These are phyloP conservation scores for Lachnellula hyalina DNA, from an alignment of 2,329 filamentous ascomycete species.

Conservation along the genomic window DNA sequence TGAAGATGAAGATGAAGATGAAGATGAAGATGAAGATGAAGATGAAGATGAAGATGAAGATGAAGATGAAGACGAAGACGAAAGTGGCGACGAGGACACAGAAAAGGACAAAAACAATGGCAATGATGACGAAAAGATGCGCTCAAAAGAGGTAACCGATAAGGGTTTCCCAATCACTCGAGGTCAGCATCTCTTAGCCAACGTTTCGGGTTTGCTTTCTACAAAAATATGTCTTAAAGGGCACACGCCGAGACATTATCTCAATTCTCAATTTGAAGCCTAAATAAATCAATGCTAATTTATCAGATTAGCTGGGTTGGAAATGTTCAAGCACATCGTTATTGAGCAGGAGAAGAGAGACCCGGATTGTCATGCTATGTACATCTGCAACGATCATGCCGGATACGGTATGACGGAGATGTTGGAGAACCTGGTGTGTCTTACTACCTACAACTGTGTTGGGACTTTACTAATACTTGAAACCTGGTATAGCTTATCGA, in stretches of 20 bases:
- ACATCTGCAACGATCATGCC: slow-evolving; percentile 13
- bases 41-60: too few relatives aligned
- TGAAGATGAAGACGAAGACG: background rate
- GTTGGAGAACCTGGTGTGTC: slow-evolving; percentile 12
- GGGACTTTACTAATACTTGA: background rate
- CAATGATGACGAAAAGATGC: background rate
- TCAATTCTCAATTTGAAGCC: background rate
- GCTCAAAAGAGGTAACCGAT: background rate
- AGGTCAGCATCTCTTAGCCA: background rate
- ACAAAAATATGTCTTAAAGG: background rate
- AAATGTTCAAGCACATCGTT: slow-evolving; percentile 1
- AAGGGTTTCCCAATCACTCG: slow-evolving; percentile 2
- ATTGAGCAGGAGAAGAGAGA: slow-evolving; percentile 9
- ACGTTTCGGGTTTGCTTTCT: background rate
- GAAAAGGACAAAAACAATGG: background rate
- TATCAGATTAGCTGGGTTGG: background rate
- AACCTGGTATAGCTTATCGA: slow-evolving; percentile 3
- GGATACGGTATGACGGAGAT: slow-evolving; percentile 13
- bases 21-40: too few relatives aligned
- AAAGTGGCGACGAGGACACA: background rate
- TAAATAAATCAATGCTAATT: background rate
- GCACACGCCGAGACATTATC: background rate
- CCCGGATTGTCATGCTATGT: slow-evolving; percentile 8
- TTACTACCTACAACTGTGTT: background rate
- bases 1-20: too few relatives aligned